Evolutionary conservation across 2,329 filamentous ascomycete genomes (phyloP).

Genomic region (Pseudomassariella vexata): DNA sequence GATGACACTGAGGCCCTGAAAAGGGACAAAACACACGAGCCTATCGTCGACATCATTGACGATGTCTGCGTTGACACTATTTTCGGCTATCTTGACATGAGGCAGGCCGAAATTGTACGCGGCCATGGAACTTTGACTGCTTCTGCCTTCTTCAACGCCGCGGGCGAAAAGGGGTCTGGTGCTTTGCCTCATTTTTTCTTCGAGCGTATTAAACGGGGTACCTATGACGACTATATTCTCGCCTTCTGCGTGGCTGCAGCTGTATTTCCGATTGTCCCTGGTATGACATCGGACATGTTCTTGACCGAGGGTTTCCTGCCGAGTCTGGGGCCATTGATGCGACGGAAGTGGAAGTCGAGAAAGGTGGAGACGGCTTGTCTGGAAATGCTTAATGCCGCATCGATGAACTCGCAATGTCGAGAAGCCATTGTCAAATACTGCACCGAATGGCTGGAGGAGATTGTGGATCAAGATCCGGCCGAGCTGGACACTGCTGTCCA

Average conservation of each 20-base stretch:
- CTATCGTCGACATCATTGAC: constrained; percentile 61
- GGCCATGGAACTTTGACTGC: constrained; percentile 77
- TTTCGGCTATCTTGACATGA: constrained; percentile 79
- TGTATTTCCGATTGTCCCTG: constrained; percentile 79
- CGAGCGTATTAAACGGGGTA: constrained; percentile 63
- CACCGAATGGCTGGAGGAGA: constrained; percentile 77
- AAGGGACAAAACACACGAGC: constrained; percentile 33
- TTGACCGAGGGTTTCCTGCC: constrained; percentile 82
- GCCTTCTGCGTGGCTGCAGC: constrained; percentile 89
- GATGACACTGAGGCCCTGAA: constrained; percentile 43
- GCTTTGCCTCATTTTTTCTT: constrained; percentile 72
- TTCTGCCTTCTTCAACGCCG: constrained; percentile 76
- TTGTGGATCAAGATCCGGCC: constrained; percentile 67
- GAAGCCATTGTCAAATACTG: constrained; percentile 83
- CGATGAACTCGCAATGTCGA: constrained; percentile 76
- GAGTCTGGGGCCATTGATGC: constrained; percentile 69
- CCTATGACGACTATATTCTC: constrained; percentile 81
- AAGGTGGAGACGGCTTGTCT: constrained; percentile 83
- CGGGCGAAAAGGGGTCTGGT: constrained; percentile 63
- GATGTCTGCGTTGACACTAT: constrained; percentile 77
- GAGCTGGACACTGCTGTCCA: constrained; percentile 42
- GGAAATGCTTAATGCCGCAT: constrained; percentile 87
- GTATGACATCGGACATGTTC: constrained; percentile 72
- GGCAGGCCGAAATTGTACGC: constrained; percentile 66
- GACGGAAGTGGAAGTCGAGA: constrained; percentile 74